These are phyloP conservation scores for Tricholoma saponaceum DNA, from an alignment of 768 basidiomycete genomes.

Conservation along the genomic window DNA sequence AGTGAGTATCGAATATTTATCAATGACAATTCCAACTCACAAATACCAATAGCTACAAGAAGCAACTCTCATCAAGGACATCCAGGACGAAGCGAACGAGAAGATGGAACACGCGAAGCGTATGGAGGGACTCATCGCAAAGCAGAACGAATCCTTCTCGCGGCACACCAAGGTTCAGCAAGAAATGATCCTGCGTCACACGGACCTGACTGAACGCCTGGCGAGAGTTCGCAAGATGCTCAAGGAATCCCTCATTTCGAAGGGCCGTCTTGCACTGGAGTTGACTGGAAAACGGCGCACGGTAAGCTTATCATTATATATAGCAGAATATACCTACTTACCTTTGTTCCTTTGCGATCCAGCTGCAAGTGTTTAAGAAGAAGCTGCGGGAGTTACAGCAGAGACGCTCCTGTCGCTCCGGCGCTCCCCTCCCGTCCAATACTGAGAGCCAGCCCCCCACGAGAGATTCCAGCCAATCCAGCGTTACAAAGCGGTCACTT, in stretches of 20 bases:
- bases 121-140: neutral
- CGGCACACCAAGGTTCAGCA: neutral
- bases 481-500: neutral
- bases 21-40: neutral
- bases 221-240: neutral
- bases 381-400: neutral
- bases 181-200: neutral
- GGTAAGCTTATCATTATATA: neutral
- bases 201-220: neutral
- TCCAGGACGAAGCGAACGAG: neutral
- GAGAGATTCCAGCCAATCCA: neutral
- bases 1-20: neutral
- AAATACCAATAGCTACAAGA: neutral
- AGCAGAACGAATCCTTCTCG: neutral
- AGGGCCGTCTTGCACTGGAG: neutral
- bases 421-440: neutral
- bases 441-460: neutral
- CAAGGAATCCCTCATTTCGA: neutral
- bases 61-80: neutral
- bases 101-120: neutral
- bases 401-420: neutral
- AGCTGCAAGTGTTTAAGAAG: neutral
- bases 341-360: neutral
- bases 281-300: neutral
- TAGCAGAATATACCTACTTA: neutral